Evolutionary conservation across 768 basidiomycete species (phyloP), one percentile per base, ranked within the genome.

Genomic region (Erythrobasidium yunnanense): DNA sequence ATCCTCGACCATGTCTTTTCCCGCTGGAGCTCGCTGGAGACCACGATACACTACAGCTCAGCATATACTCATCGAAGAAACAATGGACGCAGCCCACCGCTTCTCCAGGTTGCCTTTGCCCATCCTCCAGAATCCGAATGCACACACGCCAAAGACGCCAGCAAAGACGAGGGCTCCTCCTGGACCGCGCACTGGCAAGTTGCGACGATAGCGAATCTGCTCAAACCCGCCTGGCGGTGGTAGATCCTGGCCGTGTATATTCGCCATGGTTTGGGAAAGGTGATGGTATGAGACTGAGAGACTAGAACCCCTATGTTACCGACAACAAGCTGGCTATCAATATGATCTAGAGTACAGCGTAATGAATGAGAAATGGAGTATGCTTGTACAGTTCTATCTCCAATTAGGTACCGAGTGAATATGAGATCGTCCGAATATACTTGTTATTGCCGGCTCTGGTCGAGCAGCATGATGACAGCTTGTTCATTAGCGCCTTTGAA

Each of bases 1-100:
- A 99, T 90, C 69, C 93, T 84, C 66, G 91, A 88, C 93, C 93
- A 96, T 34, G 84, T 84, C 78, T 87, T 86, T 79, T 99, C 93
- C 69, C 93, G 83, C 75, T 87, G 81, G 45, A 97, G 81, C 79
- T 99, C 93, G 77, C 93, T 97, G 80, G 73, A 3, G 51, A 15
- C 1, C 38, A 0, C 4, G 22, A 34, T 20, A 47, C 22, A 8
- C 27, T 3, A 17, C 22, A 55, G 22, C 17, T 22, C n/a, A n/a
- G 13, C 20, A 52, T 18, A 52, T 23, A 27, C 25, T 30, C 18
- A n/a, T 34, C 34, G 51, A 2, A 18, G n/a, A 11, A 2, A 45
- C 54, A 1, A 63, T 38, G 51, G 50, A 38, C n/a, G n/a, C 18
- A 66, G 83, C 86, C 74, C 77, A 92, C 93, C 88, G 84, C 81